Evolutionary conservation across 2,329 filamentous ascomycete species (phyloP).

Genomic region (Colletotrichum sp.): DNA sequence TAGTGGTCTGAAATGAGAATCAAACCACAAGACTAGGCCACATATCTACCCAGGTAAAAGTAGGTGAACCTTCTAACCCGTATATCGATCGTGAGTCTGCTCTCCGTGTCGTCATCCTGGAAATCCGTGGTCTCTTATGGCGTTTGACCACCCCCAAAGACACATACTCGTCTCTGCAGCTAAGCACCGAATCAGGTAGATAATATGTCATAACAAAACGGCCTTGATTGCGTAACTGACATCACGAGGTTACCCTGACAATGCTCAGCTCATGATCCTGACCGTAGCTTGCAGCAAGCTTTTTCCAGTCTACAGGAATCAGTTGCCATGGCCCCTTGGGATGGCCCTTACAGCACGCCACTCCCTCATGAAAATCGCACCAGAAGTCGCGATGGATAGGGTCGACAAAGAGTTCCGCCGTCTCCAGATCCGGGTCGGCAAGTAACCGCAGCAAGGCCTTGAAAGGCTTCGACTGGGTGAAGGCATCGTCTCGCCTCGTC

Average conservation of each 20-base stretch:
- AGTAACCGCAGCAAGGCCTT: constrained; percentile 43
- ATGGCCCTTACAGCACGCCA: constrained; percentile 13
- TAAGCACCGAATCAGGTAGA: neutral
- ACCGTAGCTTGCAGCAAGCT: constrained; percentile 26
- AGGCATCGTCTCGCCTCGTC: constrained; percentile 14
- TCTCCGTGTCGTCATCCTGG: neutral
- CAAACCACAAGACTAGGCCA: neutral
- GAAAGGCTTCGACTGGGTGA: constrained; percentile 16
- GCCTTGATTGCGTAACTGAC: neutral
- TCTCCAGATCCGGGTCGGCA: constrained; percentile 49
- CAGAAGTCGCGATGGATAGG: constrained; percentile 40
- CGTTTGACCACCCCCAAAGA: neutral
- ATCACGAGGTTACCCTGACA: constrained; percentile 10
- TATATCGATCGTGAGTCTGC: neutral
- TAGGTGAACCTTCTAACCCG: neutral
- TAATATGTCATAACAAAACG: neutral
- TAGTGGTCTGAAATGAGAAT: neutral
- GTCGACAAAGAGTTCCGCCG: constrained; percentile 41
- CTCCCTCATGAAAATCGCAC: constrained; percentile 45
- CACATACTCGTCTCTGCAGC: neutral
- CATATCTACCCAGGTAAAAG: neutral
- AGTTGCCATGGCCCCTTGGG: constrained; percentile 20
- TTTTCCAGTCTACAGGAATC: constrained; percentile 35
- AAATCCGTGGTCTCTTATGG: neutral
- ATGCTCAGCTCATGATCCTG: constrained; percentile 24